These are phyloP conservation scores for Bruguiera parviflora DNA, from an alignment of 345 rosid genomes.

Conservation along the genomic window DNA sequence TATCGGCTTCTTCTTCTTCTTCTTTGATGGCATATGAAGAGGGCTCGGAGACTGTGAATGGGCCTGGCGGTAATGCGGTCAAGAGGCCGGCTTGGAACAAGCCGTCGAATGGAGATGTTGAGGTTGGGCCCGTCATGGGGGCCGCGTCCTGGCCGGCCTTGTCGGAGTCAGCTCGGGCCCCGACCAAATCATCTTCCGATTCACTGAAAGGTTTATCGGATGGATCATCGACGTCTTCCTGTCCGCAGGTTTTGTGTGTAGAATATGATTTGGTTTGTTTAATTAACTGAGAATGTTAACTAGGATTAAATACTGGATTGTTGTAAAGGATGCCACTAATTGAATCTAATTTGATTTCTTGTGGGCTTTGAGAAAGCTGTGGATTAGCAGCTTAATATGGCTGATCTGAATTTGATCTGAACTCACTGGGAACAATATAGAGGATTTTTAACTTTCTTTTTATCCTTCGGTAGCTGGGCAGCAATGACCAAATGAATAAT, in stretches of 20 bases:
- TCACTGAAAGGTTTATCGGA: constrained; percentile 40
- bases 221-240: constrained; percentile 39
- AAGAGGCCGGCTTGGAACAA: constrained; percentile 69
- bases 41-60: constrained; percentile 32
- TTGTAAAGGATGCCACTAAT: neutral
- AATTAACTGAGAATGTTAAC: neutral
- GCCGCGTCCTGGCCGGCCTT: constrained; percentile 65
- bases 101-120: constrained; percentile 56
- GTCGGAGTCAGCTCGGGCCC: constrained; percentile 52
- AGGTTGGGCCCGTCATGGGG: constrained; percentile 55
- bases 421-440: too few species aligned
- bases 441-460: too few species aligned
- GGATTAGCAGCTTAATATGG: too few species aligned
- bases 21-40: constrained; percentile 40
- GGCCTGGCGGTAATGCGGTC: constrained; percentile 47
- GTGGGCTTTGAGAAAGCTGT: neutral
- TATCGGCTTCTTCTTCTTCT: constrained; percentile 14
- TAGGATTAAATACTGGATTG: neutral
- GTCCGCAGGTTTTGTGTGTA: constrained; percentile 35
- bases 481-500: too few species aligned
- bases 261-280: neutral
- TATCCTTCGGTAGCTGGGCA: too few species aligned
- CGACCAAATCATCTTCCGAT: constrained; percentile 39
- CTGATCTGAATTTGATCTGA: too few species aligned
- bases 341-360: neutral